These are phyloP conservation scores for Cyclotella kingstonii DNA, from an alignment of 108 stramenopile genomes.

Conservation along the genomic window DNA sequence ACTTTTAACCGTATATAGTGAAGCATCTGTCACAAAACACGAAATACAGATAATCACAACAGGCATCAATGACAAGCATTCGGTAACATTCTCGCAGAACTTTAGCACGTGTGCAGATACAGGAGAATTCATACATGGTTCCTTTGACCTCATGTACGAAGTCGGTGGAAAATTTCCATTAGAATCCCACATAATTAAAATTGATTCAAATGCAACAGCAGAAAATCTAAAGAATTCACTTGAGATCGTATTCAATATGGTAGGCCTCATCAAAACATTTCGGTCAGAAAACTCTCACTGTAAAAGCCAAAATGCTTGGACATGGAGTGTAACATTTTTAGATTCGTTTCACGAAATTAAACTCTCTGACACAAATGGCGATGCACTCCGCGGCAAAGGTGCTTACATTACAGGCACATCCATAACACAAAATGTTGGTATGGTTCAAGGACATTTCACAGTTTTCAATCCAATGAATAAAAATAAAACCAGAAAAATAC, in stretches of 20 bases:
- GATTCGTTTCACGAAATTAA: conserved; percentile 33
- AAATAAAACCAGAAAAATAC: conserved; percentile 19
- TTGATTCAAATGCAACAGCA: conserved; percentile 41
- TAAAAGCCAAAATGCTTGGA: conserved; percentile 61
- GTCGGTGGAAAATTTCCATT: conserved; percentile 20
- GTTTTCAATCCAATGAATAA: conserved; percentile 47
- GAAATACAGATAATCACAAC: conserved; percentile 51
- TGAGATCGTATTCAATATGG: conserved; percentile 38
- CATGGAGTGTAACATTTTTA: conserved; percentile 65
- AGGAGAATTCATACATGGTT: conserved; percentile 46
- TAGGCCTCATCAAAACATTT: conserved; percentile 43
- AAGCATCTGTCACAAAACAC: conserved; percentile 17
- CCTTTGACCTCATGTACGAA: conserved; percentile 37
- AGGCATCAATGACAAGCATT: conserved; percentile 30
- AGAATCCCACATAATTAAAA: conserved; percentile 22
- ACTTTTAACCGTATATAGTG: conserved; percentile 48
- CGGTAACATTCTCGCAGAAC: conserved; percentile 42
- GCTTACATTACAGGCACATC: conserved; percentile 30
- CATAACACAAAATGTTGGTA: conserved; percentile 30
- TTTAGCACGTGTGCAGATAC: conserved; percentile 54
- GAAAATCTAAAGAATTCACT: conserved; percentile 46
- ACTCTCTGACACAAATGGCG: conserved; percentile 39
- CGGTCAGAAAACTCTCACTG: conserved; percentile 48
- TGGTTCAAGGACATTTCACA: conserved; percentile 50
- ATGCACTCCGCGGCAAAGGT: conserved; percentile 34